Percentiles rank a stretch among this genome's conserved stretches.
phyloP scores from a whole-genome alignment of 2,329 filamentous ascomycete genomes.

The Aaosphaeria pasadenensis region DNA sequence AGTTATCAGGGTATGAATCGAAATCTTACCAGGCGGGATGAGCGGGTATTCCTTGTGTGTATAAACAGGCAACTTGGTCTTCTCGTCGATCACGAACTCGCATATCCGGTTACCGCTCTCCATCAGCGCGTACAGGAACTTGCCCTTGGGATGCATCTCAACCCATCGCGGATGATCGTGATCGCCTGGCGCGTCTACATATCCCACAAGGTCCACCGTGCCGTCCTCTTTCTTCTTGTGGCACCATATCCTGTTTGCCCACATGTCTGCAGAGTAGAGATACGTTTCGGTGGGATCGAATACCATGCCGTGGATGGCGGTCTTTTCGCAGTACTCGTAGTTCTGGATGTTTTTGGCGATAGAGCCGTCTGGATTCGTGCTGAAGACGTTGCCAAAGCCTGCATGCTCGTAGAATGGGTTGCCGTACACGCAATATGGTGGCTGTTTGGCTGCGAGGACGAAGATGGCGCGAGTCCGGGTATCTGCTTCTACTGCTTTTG shows the following conservation, averaged over 20 bases:
- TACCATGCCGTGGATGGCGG: constrained; percentile 79
- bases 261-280: constrained; percentile 76
- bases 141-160: constrained; percentile 73
- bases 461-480: constrained; percentile 90
- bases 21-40: constrained; percentile 69
- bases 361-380: constrained; percentile 55
- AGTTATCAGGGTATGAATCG: constrained; percentile 1
- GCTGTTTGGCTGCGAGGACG: constrained; percentile 72
- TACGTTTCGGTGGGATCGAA: constrained; percentile 72
- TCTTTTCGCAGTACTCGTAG: constrained; percentile 66
- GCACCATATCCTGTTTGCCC: constrained; percentile 78
- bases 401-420: constrained; percentile 89
- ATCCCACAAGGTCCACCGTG: constrained; percentile 66
- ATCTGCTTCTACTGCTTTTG: constrained; percentile 63
- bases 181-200: constrained; percentile 65
- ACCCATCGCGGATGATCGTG: constrained; percentile 86
- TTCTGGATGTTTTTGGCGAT: constrained; percentile 67
- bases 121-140: constrained; percentile 83
- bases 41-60: constrained; percentile 74
- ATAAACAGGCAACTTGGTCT: constrained; percentile 72
- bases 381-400: constrained; percentile 76
- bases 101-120: constrained; percentile 83
- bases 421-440: constrained; percentile 80
- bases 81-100: constrained; percentile 75
- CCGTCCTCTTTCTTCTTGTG: constrained; percentile 68